Evolutionary conservation across 1,284 basidiomycete species (phyloP).

Genomic region (Cystobasidium sp.): DNA sequence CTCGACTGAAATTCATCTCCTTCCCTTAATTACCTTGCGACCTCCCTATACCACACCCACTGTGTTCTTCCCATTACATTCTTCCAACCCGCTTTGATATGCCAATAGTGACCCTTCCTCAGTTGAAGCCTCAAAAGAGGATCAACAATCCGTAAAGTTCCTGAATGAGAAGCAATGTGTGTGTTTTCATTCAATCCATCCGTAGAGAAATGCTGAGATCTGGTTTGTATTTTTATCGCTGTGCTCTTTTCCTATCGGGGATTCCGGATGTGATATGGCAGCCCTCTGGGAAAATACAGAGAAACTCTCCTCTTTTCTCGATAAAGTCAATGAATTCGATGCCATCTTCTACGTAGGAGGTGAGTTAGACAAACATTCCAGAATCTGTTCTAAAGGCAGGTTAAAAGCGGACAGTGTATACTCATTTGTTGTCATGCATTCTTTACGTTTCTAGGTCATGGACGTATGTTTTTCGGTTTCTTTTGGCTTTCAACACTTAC

Average conservation of each 20-base stretch:
- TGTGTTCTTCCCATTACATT: background rate
- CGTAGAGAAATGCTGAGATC: background rate
- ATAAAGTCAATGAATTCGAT: constrained; percentile 66
- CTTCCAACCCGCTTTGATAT: background rate
- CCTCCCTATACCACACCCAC: background rate
- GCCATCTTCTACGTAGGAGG: constrained; percentile 80
- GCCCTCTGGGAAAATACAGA: constrained; percentile 67
- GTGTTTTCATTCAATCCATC: background rate
- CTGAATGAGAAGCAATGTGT: constrained; percentile 62
- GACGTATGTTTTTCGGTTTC: background rate
- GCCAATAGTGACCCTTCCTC: constrained; percentile 42
- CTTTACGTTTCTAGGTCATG: constrained; percentile 1
- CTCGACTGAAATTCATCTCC: background rate
- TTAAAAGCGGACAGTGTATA: background rate
- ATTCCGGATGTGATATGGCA: no score
- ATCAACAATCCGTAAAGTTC: constrained; percentile 67
- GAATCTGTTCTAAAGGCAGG: no score
- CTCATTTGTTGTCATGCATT: background rate
- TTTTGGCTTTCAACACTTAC: background rate
- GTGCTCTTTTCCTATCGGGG: no score
- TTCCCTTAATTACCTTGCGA: background rate
- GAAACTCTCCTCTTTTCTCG: constrained; percentile 65
- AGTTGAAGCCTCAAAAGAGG: constrained; percentile 65
- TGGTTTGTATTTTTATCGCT: constrained; percentile 60
- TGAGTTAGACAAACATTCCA: background rate